Evolutionary conservation across 2,329 filamentous ascomycete genomes (phyloP).

Genomic region (Alternaria triticimaculans): DNA sequence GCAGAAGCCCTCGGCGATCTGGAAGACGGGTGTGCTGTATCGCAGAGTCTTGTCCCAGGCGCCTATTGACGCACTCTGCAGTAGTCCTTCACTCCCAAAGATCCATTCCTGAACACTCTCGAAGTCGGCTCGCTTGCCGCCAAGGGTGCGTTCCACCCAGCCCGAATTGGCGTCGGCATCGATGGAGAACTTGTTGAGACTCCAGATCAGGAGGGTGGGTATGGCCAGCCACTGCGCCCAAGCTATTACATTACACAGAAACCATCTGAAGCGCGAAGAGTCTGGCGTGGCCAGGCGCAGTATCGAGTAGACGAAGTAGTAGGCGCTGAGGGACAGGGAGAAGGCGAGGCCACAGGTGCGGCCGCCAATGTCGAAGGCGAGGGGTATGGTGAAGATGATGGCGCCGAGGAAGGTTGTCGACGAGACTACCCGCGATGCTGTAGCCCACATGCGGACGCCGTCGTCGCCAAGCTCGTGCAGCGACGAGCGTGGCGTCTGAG

Average conservation of each 20-base stretch:
- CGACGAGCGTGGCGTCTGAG: constrained; percentile 49
- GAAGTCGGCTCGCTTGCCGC: constrained; percentile 67
- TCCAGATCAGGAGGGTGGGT: constrained; percentile 89
- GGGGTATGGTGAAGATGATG: constrained; percentile 93
- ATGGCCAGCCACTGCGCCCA: constrained; percentile 87
- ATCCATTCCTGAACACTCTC: constrained; percentile 81
- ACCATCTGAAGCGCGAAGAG: constrained; percentile 74
- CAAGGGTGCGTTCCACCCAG: constrained; percentile 84
- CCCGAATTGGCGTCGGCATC: constrained; percentile 73
- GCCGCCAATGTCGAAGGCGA: constrained; percentile 97
- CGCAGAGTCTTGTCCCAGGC: constrained; percentile 86
- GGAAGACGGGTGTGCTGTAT: constrained; percentile 93
- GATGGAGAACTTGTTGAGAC: constrained; percentile 91
- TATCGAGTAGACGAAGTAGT: constrained; percentile 88
- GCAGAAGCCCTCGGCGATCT: constrained; percentile 94
- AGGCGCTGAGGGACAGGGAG: constrained; percentile 84
- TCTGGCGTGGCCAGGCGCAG: constrained; percentile 83
- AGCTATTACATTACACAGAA: constrained; percentile 72
- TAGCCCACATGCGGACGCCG: constrained; percentile 71
- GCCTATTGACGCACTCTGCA: constrained; percentile 81
- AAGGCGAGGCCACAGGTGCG: constrained; percentile 93
- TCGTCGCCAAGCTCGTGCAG: constrained; percentile 56
- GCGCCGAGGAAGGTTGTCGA: constrained; percentile 86
- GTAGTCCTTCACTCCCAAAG: constrained; percentile 82
- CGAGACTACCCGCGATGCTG: constrained; percentile 76